A percentile compares a stretch with the other conserved stretches of the same genome.
Conservation (phyloP, 2,329 filamentous ascomycete genomes). For the Xylariaceae sp. region DNA sequence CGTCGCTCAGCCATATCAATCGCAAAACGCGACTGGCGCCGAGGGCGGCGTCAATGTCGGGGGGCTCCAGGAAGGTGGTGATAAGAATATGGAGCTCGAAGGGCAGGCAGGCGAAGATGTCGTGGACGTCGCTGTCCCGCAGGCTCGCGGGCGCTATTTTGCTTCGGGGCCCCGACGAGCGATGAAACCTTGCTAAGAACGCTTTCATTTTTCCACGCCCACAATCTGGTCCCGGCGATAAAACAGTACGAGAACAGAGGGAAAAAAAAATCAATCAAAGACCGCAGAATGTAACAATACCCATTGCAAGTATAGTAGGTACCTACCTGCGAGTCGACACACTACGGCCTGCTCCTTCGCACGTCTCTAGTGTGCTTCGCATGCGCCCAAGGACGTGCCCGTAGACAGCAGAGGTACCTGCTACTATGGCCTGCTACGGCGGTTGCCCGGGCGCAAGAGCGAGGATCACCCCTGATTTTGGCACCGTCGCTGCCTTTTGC, state of each 20-base stretch:
- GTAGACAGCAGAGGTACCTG: too few relatives aligned
- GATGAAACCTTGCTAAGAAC: slow-evolving; percentile 16
- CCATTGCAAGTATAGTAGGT: background rate
- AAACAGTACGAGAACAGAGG: background rate
- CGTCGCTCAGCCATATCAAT: slow-evolving; percentile 28
- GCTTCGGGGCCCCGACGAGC: slow-evolving; percentile 8
- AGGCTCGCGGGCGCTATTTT: background rate
- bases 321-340: too few relatives aligned
- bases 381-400: too few relatives aligned
- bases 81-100: slow-evolving; percentile 30
- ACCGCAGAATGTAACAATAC: background rate
- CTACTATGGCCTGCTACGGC: too few relatives aligned
- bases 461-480: background rate
- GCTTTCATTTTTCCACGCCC: slow-evolving; percentile 8
- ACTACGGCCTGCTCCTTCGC: too few relatives aligned
- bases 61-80: slow-evolving; percentile 24
- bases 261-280: background rate
- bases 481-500: background rate
- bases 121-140: slow-evolving; percentile 3
- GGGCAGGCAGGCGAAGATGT: slow-evolving; percentile 28
- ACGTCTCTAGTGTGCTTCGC: too few relatives aligned
- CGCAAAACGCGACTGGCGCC: slow-evolving; percentile 24
- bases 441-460: background rate
- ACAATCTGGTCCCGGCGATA: background rate
- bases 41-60: slow-evolving; percentile 24